Conservation (phyloP, 1,284 basidiomycete genomes). For the Ceratobasidium papillatum region DNA sequence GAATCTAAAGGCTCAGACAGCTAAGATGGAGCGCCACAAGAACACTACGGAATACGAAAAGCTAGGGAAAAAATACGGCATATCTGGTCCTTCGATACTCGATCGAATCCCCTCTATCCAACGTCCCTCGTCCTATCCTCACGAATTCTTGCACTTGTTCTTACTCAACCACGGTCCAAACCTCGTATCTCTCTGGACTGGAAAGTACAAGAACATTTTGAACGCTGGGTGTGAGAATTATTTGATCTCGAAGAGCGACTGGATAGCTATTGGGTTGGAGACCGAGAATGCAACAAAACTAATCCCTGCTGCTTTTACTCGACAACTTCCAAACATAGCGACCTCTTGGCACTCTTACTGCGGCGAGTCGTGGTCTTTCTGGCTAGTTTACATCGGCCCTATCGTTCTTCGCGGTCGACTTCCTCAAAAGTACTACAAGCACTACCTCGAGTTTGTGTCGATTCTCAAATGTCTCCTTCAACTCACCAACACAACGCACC, state of each 20-base stretch:
- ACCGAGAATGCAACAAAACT: slow-evolving; percentile 50
- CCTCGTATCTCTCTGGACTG: slow-evolving; percentile 45
- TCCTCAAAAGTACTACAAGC: slow-evolving; percentile 48
- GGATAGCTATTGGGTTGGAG: slow-evolving; percentile 55
- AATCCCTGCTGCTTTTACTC: slow-evolving; percentile 54
- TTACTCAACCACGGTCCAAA: slow-evolving; percentile 8
- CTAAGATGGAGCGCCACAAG: neutral
- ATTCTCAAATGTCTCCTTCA: slow-evolving; percentile 47
- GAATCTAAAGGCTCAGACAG: slow-evolving; percentile 31
- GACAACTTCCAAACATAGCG: slow-evolving; percentile 49
- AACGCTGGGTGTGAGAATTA: slow-evolving; percentile 1
- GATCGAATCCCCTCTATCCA: slow-evolving; percentile 9
- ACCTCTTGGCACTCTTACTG: slow-evolving; percentile 47
- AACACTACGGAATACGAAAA: neutral
- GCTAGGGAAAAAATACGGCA: slow-evolving; percentile 29
- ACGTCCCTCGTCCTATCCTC: slow-evolving; percentile 45
- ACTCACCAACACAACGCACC: slow-evolving; percentile 43
- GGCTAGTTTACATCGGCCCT: slow-evolving; percentile 51
- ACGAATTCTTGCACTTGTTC: slow-evolving; percentile 53
- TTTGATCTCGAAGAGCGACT: slow-evolving; percentile 47
- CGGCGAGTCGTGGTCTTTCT: slow-evolving; percentile 54
- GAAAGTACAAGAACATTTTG: slow-evolving; percentile 5
- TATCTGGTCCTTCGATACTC: neutral
- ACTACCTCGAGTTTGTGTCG: slow-evolving; percentile 46
- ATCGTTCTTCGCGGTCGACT: slow-evolving; percentile 49